Evolutionary conservation across 1,139 yeast species (phyloP).

Genomic region (Kodamaea alishanica): DNA sequence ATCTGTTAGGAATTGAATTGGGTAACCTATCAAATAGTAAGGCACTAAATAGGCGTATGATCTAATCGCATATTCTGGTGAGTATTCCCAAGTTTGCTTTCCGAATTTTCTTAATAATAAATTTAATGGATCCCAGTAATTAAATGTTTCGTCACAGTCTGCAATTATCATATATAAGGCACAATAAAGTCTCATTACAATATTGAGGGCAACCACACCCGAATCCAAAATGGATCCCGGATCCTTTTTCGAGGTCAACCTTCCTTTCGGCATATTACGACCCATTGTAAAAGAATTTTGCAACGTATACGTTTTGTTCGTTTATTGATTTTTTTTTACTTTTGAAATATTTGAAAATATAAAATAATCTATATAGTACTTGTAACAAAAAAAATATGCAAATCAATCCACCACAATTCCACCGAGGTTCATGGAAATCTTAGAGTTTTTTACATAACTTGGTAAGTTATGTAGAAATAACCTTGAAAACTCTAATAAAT

Average conservation of each 20-base stretch:
- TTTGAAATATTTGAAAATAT: too few species aligned
- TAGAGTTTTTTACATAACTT: neutral
- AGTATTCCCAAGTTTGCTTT: constrained; percentile 94
- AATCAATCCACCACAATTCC: constrained; percentile 4
- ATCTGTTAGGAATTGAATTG: constrained; percentile 29
- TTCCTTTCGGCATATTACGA: too few species aligned
- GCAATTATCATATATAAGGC: constrained; percentile 63
- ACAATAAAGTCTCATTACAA: constrained; percentile 41
- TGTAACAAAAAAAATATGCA: too few species aligned
- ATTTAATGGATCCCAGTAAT: constrained; percentile 93
- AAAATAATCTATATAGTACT: too few species aligned
- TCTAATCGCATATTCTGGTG: constrained; percentile 84
- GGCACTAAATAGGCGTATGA: constrained; percentile 77
- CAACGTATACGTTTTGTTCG: too few species aligned
- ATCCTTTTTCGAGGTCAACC: too few species aligned
- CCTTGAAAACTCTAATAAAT: constrained; percentile 2
- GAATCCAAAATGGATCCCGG: neutral
- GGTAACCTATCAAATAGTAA: constrained; percentile 38
- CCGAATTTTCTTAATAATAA: constrained; percentile 77
- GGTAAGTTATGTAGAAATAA: constrained; percentile 7
- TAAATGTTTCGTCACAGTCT: constrained; percentile 77
- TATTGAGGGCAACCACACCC: constrained; percentile 21
- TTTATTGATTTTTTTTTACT: too few species aligned
- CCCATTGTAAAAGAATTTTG: too few species aligned
- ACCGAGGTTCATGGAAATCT: constrained; percentile 6